Evolutionary conservation across 768 basidiomycete genomes (phyloP).

Genomic region (Tulasnella sp.): DNA sequence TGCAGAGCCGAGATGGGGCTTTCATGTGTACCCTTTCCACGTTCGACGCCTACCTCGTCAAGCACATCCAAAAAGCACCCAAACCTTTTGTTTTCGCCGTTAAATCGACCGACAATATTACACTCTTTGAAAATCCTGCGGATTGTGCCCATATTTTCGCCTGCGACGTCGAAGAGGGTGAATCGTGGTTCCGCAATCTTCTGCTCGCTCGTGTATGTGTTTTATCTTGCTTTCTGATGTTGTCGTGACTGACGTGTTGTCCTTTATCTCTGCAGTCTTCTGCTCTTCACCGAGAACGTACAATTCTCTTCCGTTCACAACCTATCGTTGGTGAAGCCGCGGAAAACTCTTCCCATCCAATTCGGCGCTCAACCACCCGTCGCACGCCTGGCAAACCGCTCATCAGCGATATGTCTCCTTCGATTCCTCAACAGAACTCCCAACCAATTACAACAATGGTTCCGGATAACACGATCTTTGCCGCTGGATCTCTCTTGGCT

Average conservation of each 20-base stretch:
- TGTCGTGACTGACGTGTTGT: constrained; percentile 13
- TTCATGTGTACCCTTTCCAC: constrained; percentile 77
- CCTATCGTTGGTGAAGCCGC: neutral
- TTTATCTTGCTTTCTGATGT: neutral
- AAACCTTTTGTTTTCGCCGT: constrained; percentile 77
- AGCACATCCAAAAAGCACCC: constrained; percentile 67
- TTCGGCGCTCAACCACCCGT: neutral
- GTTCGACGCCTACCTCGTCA: constrained; percentile 80
- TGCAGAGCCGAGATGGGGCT: constrained; percentile 73
- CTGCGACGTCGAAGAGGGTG: constrained; percentile 61
- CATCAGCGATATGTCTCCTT: constrained; percentile 12
- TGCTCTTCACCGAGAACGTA: constrained; percentile 68
- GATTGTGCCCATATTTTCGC: constrained; percentile 87
- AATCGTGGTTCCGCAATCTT: constrained; percentile 68
- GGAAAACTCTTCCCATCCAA: neutral
- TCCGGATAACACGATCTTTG: neutral
- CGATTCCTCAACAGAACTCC: neutral
- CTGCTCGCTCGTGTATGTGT: constrained; percentile 67
- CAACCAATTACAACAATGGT: neutral
- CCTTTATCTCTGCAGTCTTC: constrained; percentile 48
- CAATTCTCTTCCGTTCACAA: constrained; percentile 40
- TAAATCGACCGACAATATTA: constrained; percentile 79
- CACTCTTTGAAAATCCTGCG: constrained; percentile 74
- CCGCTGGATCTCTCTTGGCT: constrained; percentile 15
- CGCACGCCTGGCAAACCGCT: neutral